Base-by-base conservation (phyloP, 1,284 basidiomycete species). In the Puccinia coronata region DNA sequence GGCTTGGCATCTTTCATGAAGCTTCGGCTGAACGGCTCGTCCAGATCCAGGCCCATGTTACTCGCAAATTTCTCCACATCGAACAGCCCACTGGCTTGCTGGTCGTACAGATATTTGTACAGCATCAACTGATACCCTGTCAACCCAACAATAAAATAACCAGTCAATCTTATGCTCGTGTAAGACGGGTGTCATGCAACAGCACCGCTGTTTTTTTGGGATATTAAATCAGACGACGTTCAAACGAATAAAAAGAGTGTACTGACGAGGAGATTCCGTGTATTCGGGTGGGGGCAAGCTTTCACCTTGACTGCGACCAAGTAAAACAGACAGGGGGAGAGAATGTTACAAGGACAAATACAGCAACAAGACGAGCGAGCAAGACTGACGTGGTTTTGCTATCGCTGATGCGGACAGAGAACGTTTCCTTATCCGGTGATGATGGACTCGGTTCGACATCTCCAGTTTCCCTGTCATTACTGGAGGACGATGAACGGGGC, bases 91-190 rank as follows among this genome's bases (percentile, higher is more conserved):
- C 43, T 74, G 1, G 71, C 57, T 9, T 73, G 36, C 47, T 81
- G 79, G 43, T 81, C 79, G 28, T 74, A 67, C 14, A 81, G 36
- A 41, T 71, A 81, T 47, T 81, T 81, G 41, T 81, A 81, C 1
- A 81, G 70, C 79, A 81, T 81, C 59, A 81, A 47, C 51, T 81
- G 79, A 74, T 73, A 81, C 1, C 79, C 79, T 81, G 20, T 39
- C 20, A 6, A 20, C 23, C 4, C 3, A 57, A 12, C 28, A 31
- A 63, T n/a, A 28, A 14, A 31, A 51, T 4, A 41, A 34, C n/a
- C 16, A n/a, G 23, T 75, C 9, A 43, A 47, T 36, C 12, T 41
- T 25, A 75, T 61, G 57, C 20, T 20, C 14, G 34, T 61, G 28
- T 47, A 12, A 77, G n/a, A 18, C 67, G 23, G 25, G 47, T 28